Percentiles rank a stretch among this genome's conserved stretches.
Conservation (phyloP, 345 rosid genomes). For the Euphorbia lathyris region DNA sequence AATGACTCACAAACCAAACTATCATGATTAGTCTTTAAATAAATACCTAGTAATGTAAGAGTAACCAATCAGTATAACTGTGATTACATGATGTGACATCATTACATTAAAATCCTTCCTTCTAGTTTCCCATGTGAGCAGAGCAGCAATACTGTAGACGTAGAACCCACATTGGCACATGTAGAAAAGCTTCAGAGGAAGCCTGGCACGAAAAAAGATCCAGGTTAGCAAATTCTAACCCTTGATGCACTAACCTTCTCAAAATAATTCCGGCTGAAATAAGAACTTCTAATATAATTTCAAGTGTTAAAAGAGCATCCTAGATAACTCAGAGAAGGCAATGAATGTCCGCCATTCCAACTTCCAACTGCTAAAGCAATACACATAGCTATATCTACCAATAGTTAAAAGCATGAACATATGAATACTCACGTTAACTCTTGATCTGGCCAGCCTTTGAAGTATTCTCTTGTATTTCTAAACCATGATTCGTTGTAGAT, state of each 20-base stretch:
- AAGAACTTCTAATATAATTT: slow-evolving; percentile 5
- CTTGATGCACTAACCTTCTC: background rate
- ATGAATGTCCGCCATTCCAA: background rate
- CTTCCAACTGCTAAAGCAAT: background rate
- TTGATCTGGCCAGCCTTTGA: slow-evolving; percentile 86
- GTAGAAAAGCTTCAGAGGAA: slow-evolving; percentile 61
- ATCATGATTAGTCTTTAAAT: background rate
- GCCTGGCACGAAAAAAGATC: slow-evolving; percentile 42
- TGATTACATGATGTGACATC: slow-evolving; percentile 98
- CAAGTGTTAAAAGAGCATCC: too few relatives aligned
- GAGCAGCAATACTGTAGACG: slow-evolving; percentile 74
- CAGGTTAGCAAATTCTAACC: slow-evolving; percentile 1
- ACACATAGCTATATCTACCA: background rate
- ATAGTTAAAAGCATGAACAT: slow-evolving; percentile 6
- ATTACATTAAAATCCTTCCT: slow-evolving; percentile 94
- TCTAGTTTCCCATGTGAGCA: slow-evolving; percentile 89
- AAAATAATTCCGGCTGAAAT: background rate
- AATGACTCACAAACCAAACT: background rate
- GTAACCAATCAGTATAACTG: slow-evolving; percentile 70
- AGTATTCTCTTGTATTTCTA: slow-evolving; percentile 51
- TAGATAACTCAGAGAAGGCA: slow-evolving; percentile 3
- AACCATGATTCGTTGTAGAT: slow-evolving; percentile 71
- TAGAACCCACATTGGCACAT: slow-evolving; percentile 97
- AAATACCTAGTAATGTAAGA: slow-evolving; percentile 73
- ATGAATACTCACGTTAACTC: slow-evolving; percentile 65